Conservation (phyloP, 768 basidiomycete species). For the Scleroderma bovista region DNA sequence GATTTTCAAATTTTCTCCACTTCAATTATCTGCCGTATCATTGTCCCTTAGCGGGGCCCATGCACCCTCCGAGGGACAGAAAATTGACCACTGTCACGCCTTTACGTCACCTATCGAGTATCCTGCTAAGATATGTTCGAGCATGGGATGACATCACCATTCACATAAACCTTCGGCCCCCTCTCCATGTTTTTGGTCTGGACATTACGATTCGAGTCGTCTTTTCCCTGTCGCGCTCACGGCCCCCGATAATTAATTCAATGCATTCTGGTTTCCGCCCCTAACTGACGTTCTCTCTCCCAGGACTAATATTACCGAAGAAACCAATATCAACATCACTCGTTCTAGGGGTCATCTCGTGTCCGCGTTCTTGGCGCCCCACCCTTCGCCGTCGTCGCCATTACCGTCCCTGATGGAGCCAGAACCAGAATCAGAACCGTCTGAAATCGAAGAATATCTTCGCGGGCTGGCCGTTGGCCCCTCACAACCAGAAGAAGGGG, state of each 20-base stretch:
- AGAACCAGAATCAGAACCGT: no score
- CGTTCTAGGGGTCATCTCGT: slow-evolving; percentile 63
- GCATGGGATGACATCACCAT: neutral
- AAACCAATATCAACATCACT: slow-evolving; percentile 35
- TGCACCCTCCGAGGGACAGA: neutral
- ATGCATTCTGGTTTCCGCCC: no score
- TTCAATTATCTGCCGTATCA: slow-evolving; percentile 3
- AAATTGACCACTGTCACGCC: neutral
- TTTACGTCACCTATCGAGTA: neutral
- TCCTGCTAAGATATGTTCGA: neutral
- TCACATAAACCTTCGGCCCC: neutral
- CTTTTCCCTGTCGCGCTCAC: neutral
- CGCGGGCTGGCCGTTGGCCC: slow-evolving; percentile 34
- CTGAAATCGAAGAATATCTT: slow-evolving; percentile 35
- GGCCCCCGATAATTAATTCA: neutral
- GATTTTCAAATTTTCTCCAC: neutral
- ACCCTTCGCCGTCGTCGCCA: slow-evolving; percentile 18
- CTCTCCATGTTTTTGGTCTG: neutral
- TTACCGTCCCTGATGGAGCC: slow-evolving; percentile 33
- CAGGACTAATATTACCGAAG: slow-evolving; percentile 87
- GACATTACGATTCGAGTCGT: neutral
- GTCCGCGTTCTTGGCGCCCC: slow-evolving; percentile 59
- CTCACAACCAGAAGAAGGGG: neutral
- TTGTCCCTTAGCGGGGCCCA: slow-evolving; percentile 1
- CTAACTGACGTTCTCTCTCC: slow-evolving; percentile 8